Conservation (phyloP, 257 asterid genomes). For the Ophiorrhiza pumila region DNA sequence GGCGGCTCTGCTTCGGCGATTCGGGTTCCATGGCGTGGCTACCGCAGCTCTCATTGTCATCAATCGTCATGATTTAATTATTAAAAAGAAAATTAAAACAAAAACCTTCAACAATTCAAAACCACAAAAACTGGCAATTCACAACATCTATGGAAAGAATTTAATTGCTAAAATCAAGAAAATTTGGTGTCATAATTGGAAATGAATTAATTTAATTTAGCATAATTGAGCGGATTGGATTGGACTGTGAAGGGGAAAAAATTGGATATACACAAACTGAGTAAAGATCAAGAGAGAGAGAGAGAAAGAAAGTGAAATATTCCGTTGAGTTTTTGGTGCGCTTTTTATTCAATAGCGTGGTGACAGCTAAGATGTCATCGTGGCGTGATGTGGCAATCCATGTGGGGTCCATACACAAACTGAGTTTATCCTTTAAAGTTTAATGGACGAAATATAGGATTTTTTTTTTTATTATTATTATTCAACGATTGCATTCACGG, state of each 20-base stretch:
- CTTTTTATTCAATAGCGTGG: neutral
- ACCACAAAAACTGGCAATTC: neutral
- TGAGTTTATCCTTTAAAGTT: slow-evolving; percentile 4
- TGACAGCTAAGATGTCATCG: slow-evolving; percentile 18
- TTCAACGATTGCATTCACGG: no score
- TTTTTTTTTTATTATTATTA: no score
- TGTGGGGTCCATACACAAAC: neutral
- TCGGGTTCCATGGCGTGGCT: slow-evolving; percentile 38
- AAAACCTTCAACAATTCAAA: neutral
- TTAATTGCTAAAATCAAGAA: neutral
- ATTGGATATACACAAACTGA: no score
- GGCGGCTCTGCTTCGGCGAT: slow-evolving; percentile 40
- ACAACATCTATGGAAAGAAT: neutral
- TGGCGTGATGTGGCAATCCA: slow-evolving; percentile 12
- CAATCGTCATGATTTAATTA: slow-evolving; percentile 17
- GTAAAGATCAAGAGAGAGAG: slow-evolving; percentile 3
- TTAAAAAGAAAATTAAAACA: neutral
- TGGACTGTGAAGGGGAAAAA: no score
- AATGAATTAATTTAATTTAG: no score
- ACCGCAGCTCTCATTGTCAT: slow-evolving; percentile 47
- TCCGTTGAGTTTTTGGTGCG: slow-evolving; percentile 13
- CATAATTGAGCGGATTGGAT: neutral
- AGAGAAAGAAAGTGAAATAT: neutral
- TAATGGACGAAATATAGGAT: no score
- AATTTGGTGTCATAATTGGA: neutral